phyloP scores from a whole-genome alignment of 208 protist species.

The Trypanosomatidae sp. region DNA sequence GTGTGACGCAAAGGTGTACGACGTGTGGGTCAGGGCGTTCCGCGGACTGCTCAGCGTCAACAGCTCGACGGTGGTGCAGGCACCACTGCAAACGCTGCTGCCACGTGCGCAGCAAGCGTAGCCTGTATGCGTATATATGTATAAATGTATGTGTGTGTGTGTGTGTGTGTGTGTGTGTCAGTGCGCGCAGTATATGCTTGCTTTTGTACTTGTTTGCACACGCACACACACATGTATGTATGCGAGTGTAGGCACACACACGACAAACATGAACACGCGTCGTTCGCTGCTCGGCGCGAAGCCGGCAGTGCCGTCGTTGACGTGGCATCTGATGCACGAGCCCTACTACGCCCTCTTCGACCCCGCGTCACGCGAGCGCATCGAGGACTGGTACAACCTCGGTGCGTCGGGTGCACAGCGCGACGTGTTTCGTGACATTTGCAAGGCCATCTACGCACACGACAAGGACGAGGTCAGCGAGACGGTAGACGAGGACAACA shows the following conservation, averaged over 20 bases:
- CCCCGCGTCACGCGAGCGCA: slow-evolving; percentile 11
- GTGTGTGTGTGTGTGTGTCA: no score
- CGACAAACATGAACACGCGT: slow-evolving; percentile 60
- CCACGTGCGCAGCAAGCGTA: not conserved
- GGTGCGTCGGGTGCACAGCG: slow-evolving; percentile 51
- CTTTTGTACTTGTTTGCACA: no score
- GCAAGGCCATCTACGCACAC: slow-evolving; percentile 45
- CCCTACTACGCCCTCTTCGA: slow-evolving; percentile 54
- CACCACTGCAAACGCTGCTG: slow-evolving; percentile 3
- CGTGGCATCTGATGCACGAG: slow-evolving; percentile 82
- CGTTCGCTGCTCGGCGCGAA: slow-evolving; percentile 31
- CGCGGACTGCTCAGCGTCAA: slow-evolving; percentile 68
- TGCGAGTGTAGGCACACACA: not conserved
- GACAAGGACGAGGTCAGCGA: no score
- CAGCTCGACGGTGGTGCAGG: slow-evolving; percentile 56
- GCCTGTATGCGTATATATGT: not conserved
- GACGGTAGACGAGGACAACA: no score
- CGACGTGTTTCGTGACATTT: slow-evolving; percentile 65
- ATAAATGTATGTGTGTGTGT: no score
- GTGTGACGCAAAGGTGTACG: slow-evolving; percentile 47
- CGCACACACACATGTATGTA: no score
- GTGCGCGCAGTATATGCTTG: no score
- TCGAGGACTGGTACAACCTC: slow-evolving; percentile 88
- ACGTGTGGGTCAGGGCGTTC: slow-evolving; percentile 65
- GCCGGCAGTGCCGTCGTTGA: slow-evolving; percentile 24